These are phyloP conservation scores for Globisporangium barbulae DNA, from an alignment of 352 stramenopile genomes.

Conservation along the genomic window DNA sequence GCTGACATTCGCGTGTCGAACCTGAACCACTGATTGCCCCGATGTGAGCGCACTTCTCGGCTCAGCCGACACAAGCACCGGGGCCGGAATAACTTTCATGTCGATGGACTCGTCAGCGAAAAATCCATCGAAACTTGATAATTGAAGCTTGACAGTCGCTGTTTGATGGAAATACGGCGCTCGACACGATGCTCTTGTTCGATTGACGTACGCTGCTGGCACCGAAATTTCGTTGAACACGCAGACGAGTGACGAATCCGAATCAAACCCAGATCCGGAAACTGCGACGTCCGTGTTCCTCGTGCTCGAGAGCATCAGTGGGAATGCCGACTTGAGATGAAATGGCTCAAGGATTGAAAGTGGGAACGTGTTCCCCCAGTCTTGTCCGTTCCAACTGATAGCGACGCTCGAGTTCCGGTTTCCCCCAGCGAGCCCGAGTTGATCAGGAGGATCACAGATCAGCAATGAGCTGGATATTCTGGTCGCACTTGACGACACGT, in stretches of 20 bases:
- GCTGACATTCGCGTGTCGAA: slow-evolving; percentile 15
- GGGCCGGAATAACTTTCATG: slow-evolving; percentile 20
- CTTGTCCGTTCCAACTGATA: slow-evolving; percentile 47
- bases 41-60: slow-evolving; percentile 20
- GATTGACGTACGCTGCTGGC: slow-evolving; percentile 26
- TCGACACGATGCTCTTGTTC: slow-evolving; percentile 27
- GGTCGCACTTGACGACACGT: neutral
- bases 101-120: slow-evolving; percentile 15
- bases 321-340: slow-evolving; percentile 20
- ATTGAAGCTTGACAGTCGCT: slow-evolving; percentile 20
- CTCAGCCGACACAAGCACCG: slow-evolving; percentile 19
- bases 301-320: slow-evolving; percentile 23
- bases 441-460: slow-evolving; percentile 22
- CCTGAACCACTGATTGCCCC: slow-evolving; percentile 17
- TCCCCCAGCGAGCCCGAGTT: neutral
- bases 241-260: slow-evolving; percentile 28
- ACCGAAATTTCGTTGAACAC: slow-evolving; percentile 32
- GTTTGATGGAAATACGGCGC: slow-evolving; percentile 21
- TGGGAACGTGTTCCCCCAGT: slow-evolving; percentile 27
- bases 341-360: slow-evolving; percentile 23
- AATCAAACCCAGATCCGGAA: slow-evolving; percentile 33
- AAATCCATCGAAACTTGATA: slow-evolving; percentile 33
- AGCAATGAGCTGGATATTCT: slow-evolving; percentile 30
- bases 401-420: slow-evolving; percentile 18
- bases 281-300: slow-evolving; percentile 22